These are phyloP conservation scores for Stachybotrys elegans DNA, from an alignment of 2,329 filamentous ascomycete genomes.

Conservation along the genomic window DNA sequence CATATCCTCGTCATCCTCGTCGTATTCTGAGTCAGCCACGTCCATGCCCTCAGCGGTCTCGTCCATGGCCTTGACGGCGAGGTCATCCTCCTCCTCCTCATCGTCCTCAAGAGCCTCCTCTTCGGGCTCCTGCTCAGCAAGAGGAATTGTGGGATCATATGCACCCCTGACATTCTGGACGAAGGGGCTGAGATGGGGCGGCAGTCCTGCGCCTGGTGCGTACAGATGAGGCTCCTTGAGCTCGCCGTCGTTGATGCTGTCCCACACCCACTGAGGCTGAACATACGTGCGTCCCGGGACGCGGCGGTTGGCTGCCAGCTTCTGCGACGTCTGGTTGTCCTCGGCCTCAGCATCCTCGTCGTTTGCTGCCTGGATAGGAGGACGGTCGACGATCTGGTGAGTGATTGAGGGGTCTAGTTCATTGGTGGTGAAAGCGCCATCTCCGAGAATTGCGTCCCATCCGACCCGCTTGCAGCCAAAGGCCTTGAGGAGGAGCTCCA, in stretches of 20 bases:
- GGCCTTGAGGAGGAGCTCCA: constrained; percentile 88
- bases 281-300: constrained; percentile 91
- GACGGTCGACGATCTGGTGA: constrained; percentile 92
- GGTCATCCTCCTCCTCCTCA: constrained; percentile 46
- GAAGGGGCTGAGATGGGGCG: constrained; percentile 94
- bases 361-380: constrained; percentile 59
- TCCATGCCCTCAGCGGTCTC: constrained; percentile 45
- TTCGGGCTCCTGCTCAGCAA: constrained; percentile 85
- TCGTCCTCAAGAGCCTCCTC: constrained; percentile 73
- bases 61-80: constrained; percentile 27
- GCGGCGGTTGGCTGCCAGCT: constrained; percentile 58
- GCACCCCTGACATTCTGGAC: constrained; percentile 80
- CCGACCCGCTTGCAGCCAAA: constrained; percentile 96
- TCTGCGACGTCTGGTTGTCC: constrained; percentile 59
- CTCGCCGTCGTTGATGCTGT: constrained; percentile 88
- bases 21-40: constrained; percentile 37
- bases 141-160: constrained; percentile 83
- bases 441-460: constrained; percentile 87
- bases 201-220: constrained; percentile 80
- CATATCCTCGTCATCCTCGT: constrained; percentile 35
- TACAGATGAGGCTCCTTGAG: constrained; percentile 84
- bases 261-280: constrained; percentile 99
- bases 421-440: constrained; percentile 86
- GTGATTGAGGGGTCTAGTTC: constrained; percentile 87
- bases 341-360: constrained; percentile 42